These are phyloP conservation scores for Cornus controversa DNA, from an alignment of 148 eudicot species.

Conservation along the genomic window DNA sequence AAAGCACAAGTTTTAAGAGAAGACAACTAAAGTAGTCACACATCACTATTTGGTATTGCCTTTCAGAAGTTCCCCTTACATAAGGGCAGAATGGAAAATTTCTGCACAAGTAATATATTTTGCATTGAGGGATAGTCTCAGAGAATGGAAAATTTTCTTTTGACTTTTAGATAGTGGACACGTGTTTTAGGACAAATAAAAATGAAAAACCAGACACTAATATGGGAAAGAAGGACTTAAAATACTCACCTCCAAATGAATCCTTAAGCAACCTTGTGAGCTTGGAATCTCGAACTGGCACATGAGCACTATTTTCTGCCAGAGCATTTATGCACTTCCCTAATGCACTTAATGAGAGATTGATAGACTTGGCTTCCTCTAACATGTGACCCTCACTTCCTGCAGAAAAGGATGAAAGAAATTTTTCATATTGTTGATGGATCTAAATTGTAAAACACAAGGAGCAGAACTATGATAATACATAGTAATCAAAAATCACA, in stretches of 20 bases:
- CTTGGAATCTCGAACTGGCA: slow-evolving; percentile 97
- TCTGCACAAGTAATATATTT: too few relatives aligned
- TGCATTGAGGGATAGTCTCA: too few relatives aligned
- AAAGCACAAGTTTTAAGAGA: too few relatives aligned
- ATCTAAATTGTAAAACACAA: not conserved
- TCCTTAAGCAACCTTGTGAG: slow-evolving; percentile 96
- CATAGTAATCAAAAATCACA: not conserved
- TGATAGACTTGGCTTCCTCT: slow-evolving; percentile 98
- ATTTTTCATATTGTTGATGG: not conserved
- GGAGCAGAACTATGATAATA: not conserved
- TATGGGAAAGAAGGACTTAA: not conserved
- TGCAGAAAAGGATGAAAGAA: slow-evolving; percentile 27
- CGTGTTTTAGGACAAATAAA: too few relatives aligned
- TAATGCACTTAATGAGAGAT: slow-evolving; percentile 94
- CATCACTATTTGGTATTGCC: too few relatives aligned
- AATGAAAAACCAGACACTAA: too few relatives aligned
- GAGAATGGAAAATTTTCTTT: too few relatives aligned
- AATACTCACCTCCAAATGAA: slow-evolving; percentile 94
- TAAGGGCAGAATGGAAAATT: too few relatives aligned
- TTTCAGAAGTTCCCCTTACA: too few relatives aligned
- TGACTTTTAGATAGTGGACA: too few relatives aligned
- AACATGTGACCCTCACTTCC: slow-evolving; percentile 98
- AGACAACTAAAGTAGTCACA: too few relatives aligned
- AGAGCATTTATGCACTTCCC: slow-evolving; percentile 99
- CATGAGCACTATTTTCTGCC: slow-evolving; percentile 98